Percentiles rank a stretch among this genome's conserved stretches.
Conservation (phyloP, 192 early-diverging fungal genomes). For the Backusella psychrophila region DNA sequence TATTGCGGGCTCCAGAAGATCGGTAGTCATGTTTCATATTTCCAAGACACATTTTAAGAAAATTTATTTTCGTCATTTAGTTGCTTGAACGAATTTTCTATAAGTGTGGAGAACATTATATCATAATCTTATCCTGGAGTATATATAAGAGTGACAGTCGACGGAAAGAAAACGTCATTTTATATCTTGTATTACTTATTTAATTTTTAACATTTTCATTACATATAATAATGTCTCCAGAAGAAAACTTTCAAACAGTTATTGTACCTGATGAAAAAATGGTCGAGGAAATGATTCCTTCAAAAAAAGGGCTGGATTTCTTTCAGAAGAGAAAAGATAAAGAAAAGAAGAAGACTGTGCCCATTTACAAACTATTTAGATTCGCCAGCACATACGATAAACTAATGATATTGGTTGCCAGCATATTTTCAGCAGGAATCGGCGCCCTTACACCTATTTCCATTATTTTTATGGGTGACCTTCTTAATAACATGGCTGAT, state of each 20-base stretch:
- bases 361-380: conserved; percentile 61
- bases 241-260: background rate
- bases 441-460: conserved; percentile 26
- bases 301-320: background rate
- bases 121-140: background rate
- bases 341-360: conserved; percentile 45
- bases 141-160: background rate
- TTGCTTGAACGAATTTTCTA: background rate
- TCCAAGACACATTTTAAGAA: background rate
- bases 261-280: conserved; percentile 1
- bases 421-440: conserved; percentile 1
- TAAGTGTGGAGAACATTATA: background rate
- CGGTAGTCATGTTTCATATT: background rate
- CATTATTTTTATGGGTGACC: conserved; percentile 29
- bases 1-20: background rate
- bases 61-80: background rate
- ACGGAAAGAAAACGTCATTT: background rate
- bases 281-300: background rate
- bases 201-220: background rate
- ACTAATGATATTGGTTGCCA: conserved; percentile 4
- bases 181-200: background rate
- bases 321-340: conserved; percentile 22
- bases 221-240: background rate
- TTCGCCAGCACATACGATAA: conserved; percentile 40
- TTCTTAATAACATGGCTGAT: conserved; percentile 26